A percentile compares a stretch with the other conserved stretches of the same genome.
These are phyloP conservation scores for Trichoderma sp. DNA, from an alignment of 2,329 filamentous ascomycete genomes.

Conservation along the genomic window DNA sequence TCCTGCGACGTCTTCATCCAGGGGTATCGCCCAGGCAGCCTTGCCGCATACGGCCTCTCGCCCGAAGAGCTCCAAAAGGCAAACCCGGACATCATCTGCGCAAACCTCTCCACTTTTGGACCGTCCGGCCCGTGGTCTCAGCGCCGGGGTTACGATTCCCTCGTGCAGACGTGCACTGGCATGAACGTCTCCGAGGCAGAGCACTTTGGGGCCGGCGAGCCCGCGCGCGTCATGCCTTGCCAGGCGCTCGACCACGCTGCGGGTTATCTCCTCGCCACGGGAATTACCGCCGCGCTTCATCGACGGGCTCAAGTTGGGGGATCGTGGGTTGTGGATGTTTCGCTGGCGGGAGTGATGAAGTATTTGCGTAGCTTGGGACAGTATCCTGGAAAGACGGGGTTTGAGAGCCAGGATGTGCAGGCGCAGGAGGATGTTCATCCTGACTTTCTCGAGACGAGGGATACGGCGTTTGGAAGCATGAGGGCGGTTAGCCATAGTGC, in stretches of 20 bases:
- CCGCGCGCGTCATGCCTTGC: conserved; percentile 46
- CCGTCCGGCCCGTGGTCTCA: conserved; percentile 41
- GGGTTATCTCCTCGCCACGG: conserved; percentile 55
- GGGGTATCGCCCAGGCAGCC: conserved; percentile 60
- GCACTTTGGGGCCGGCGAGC: conserved; percentile 39
- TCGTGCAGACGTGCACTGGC: conserved; percentile 51
- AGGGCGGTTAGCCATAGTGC: conserved; percentile 49
- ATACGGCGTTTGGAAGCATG: conserved; percentile 47
- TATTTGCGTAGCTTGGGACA: conserved; percentile 56
- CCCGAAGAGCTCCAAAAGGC: conserved; percentile 36
- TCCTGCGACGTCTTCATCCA: conserved; percentile 63
- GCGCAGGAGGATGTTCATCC: conserved; percentile 29
- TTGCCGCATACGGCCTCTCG: conserved; percentile 42
- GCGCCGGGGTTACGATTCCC: conserved; percentile 53
- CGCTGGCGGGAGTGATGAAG: conserved; percentile 54
- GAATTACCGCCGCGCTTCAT: conserved; percentile 52
- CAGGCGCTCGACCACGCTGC: conserved; percentile 57
- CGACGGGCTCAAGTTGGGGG: conserved; percentile 33
- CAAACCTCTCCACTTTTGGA: conserved; percentile 54
- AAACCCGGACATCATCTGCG: conserved; percentile 48
- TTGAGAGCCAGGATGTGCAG: conserved; percentile 38
- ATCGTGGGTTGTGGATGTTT: conserved; percentile 53
- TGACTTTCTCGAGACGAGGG: conserved; percentile 43
- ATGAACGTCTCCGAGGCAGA: conserved; percentile 56
- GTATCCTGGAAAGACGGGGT: conserved; percentile 44